Evolutionary conservation across 2,329 filamentous ascomycete species (phyloP), one percentile per base, ranked within the genome.

Genomic region (Aspergillus hiratsukae): DNA sequence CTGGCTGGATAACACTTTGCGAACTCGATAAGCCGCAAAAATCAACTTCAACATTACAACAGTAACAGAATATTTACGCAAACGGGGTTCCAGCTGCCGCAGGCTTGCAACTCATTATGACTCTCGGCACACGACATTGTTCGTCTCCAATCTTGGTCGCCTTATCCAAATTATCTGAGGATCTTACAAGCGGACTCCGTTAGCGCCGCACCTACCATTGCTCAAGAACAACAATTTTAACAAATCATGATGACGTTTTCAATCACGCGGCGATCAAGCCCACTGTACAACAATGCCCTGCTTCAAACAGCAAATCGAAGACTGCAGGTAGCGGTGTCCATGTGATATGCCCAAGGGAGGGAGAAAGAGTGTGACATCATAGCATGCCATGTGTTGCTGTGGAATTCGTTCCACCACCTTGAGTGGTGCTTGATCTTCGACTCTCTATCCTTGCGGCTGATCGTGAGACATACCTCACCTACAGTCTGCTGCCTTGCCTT

Each of bases 291-390:
- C 43, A 46, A 46, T 17, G 11, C 43, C 14, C 23, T 43, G 53
- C 54, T 46, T 53, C 48, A 53, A 54, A 23, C 43, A 46, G 27
- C 19, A 46, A 46, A 46, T 46, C 43, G 25, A 23, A 45, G 21
- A 27, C 43, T 46, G 43, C 43, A 25, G 43, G 23, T 50, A 43
- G 41, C n/a, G 49, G 27, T 45, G 45, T 14, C 52, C 49, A 58
- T 49, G 51, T 51, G 54, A 56, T 60, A 59, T 58, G 58, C 51
- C 51, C 54, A 53, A 60, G 62, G 62, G 62, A 58, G 50, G 58
- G 52, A 52, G 58, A 63, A 62, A 50, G 54, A 54, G 51, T 27
- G 64, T 70, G 67, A 68, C 67, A 69, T 68, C 66, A 70, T 65
- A 55, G 55, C 62, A 66, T 67, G 55, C 57, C 58, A 58, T 59